Evolutionary conservation across 495 filamentous ascomycete species (phyloP).

Genomic region (Beverwykella pulmonaria): DNA sequence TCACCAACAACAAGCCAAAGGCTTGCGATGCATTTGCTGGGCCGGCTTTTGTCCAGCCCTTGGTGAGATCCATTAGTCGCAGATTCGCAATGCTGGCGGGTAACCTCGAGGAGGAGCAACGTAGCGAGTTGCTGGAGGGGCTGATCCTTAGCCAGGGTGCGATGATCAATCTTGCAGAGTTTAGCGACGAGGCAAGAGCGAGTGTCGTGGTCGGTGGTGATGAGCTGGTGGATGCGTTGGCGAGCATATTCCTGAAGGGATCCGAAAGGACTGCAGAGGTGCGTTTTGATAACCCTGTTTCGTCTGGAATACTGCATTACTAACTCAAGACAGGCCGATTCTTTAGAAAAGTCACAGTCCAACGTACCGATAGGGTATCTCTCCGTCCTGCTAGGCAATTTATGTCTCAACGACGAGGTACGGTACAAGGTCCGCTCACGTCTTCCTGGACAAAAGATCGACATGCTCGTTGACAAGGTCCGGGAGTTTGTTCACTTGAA

Average conservation of each 20-base stretch:
- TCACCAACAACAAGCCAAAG: constrained; percentile 77
- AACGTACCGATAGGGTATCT: constrained; percentile 93
- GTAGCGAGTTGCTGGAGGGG: constrained; percentile 60
- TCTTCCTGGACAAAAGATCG: constrained; percentile 63
- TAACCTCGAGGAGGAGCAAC: constrained; percentile 49
- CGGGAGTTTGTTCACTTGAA: constrained; percentile 83
- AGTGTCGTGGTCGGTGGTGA: constrained; percentile 44
- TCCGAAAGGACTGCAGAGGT: constrained; percentile 54
- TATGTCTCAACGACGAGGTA: constrained; percentile 66
- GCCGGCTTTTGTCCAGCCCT: constrained; percentile 56
- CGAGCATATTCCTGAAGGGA: constrained; percentile 57
- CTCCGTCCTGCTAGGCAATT: constrained; percentile 77
- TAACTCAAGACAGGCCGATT: constrained; percentile 67
- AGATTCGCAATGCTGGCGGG: constrained; percentile 40
- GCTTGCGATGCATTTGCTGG: constrained; percentile 69
- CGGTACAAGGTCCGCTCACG: constrained; percentile 50
- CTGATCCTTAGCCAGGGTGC: constrained; percentile 80
- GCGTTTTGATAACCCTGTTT: constrained; percentile 29
- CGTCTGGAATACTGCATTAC: constrained; percentile 23
- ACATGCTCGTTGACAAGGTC: constrained; percentile 71
- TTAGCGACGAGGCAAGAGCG: constrained; percentile 59
- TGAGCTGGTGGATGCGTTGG: constrained; percentile 49
- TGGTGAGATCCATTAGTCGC: constrained; percentile 54
- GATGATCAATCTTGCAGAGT: constrained; percentile 87
- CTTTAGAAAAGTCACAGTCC: constrained; percentile 76